Conservation (phyloP, 169 alveolate species). For the Fabrea salina region DNA sequence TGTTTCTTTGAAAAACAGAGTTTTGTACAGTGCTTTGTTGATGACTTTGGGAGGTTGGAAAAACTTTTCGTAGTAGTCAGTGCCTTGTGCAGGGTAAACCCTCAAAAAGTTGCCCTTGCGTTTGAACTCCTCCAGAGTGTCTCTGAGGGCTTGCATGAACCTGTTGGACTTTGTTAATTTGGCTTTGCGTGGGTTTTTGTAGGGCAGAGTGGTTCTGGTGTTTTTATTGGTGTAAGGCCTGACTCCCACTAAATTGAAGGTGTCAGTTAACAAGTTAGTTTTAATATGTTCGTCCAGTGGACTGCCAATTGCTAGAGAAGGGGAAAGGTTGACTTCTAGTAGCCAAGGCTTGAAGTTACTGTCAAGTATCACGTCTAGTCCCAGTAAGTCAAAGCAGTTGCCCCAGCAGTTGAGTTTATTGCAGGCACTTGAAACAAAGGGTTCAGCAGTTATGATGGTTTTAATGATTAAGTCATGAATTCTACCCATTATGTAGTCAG, state of each 20-base stretch:
- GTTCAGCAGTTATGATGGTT: constrained; percentile 67
- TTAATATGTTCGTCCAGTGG: constrained; percentile 64
- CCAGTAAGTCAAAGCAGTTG: constrained; percentile 68
- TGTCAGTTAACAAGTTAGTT: constrained; percentile 62
- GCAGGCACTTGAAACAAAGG: constrained; percentile 35
- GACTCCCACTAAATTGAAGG: constrained; percentile 66
- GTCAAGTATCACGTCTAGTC: constrained; percentile 73
- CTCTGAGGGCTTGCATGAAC: constrained; percentile 33
- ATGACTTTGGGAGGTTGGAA: background rate
- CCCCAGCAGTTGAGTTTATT: constrained; percentile 32
- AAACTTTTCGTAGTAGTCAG: constrained; percentile 20
- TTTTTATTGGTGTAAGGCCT: constrained; percentile 31
- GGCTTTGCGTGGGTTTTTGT: background rate
- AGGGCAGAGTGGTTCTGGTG: background rate
- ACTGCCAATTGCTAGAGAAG: constrained; percentile 64
- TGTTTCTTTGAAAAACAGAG: background rate
- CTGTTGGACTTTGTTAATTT: background rate
- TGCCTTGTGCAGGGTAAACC: constrained; percentile 46
- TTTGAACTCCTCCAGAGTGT: constrained; percentile 47
- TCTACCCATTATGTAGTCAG: constrained; percentile 59
- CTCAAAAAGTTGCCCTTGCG: constrained; percentile 54
- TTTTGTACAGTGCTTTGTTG: constrained; percentile 1
- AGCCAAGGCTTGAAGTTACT: constrained; percentile 64
- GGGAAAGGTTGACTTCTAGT: constrained; percentile 74
- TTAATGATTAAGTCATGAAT: constrained; percentile 76